Percentiles rank a stretch among this genome's conserved stretches.
These are phyloP conservation scores for Jackrogersella minutella DNA, from an alignment of 495 filamentous ascomycete genomes.

Conservation along the genomic window DNA sequence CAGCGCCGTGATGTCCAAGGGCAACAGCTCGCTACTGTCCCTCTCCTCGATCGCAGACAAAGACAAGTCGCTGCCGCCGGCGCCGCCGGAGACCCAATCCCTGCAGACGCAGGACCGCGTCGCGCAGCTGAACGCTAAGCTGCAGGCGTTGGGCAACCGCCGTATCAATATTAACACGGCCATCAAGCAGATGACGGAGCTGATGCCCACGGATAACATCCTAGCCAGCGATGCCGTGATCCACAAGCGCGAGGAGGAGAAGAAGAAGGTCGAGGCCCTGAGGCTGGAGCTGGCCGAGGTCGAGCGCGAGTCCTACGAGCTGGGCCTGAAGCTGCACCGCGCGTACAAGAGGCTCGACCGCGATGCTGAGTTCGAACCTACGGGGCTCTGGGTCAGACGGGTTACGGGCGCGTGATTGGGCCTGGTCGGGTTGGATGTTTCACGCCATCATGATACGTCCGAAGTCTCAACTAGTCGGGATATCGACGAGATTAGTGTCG, in stretches of 20 bases:
- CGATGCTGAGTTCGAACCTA: conserved; percentile 69
- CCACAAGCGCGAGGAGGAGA: conserved; percentile 69
- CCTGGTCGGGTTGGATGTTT: too few relatives aligned
- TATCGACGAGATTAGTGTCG: too few relatives aligned
- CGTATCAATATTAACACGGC: conserved; percentile 74
- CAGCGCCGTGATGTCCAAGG: conserved; percentile 15
- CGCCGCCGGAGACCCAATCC: conserved; percentile 63
- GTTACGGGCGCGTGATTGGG: conserved; percentile 58
- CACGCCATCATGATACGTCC: too few relatives aligned
- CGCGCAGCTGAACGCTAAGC: conserved; percentile 69
- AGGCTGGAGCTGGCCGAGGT: conserved; percentile 80
- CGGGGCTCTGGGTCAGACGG: conserved; percentile 82
- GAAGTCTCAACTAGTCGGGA: too few relatives aligned
- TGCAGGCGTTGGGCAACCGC: conserved; percentile 69
- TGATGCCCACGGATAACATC: conserved; percentile 63
- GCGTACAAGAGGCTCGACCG: conserved; percentile 79
- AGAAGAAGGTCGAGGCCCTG: conserved; percentile 74
- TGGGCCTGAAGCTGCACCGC: conserved; percentile 81
- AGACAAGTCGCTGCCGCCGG: conserved; percentile 65
- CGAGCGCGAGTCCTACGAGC: conserved; percentile 81
- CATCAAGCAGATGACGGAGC: conserved; percentile 74
- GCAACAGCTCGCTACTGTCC: conserved; percentile 7
- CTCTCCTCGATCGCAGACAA: conserved; percentile 32
- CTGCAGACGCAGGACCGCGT: conserved; percentile 65
- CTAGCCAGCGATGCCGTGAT: conserved; percentile 55